Conservation (phyloP, 2,329 filamentous ascomycete species). For the Davidsoniella australis region DNA sequence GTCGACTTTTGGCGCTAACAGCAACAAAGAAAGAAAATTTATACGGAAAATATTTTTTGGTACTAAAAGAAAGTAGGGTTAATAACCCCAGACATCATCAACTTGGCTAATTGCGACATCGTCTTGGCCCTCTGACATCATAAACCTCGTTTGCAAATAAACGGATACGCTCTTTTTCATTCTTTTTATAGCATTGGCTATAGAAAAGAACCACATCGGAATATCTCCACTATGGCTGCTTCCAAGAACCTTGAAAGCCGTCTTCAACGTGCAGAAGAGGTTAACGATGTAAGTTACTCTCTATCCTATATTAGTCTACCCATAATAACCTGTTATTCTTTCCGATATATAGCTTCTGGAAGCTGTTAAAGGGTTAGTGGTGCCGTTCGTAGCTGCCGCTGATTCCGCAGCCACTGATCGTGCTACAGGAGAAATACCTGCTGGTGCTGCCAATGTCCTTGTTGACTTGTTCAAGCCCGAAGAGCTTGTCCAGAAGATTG, state of each 20-base stretch:
- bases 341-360: slow-evolving; percentile 40
- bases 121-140: too few relatives aligned
- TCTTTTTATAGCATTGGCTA: background rate
- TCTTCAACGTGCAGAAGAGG: slow-evolving; percentile 25
- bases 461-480: slow-evolving; percentile 45
- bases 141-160: background rate
- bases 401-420: slow-evolving; percentile 33
- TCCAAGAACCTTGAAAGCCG: background rate
- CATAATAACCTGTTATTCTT: background rate
- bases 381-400: slow-evolving; percentile 54
- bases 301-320: background rate
- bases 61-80: too few relatives aligned
- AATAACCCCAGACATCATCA: too few relatives aligned
- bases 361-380: slow-evolving; percentile 48
- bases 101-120: too few relatives aligned
- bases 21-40: too few relatives aligned
- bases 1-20: too few relatives aligned
- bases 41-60: too few relatives aligned
- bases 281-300: slow-evolving; percentile 26
- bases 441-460: slow-evolving; percentile 35
- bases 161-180: background rate
- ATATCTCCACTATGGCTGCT: background rate
- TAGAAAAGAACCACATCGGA: background rate
- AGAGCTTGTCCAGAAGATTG: slow-evolving; percentile 35
- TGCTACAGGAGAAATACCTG: slow-evolving; percentile 29